Evolutionary conservation across 345 rosid species (phyloP).

Genomic region (Isatis tinctoria): DNA sequence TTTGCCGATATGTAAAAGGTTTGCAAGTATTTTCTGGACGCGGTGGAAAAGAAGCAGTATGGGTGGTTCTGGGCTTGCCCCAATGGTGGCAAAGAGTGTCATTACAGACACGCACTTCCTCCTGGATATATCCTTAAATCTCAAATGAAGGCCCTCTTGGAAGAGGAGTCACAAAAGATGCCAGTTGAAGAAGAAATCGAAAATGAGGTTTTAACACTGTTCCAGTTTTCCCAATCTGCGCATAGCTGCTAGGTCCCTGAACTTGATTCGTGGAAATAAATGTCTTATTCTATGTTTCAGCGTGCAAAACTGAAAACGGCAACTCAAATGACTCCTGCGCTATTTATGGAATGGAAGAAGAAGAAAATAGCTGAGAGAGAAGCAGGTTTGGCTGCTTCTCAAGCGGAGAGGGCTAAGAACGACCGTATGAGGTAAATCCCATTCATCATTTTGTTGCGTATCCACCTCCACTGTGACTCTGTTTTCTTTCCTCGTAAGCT

Average conservation of each 20-base stretch:
- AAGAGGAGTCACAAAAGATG: constrained; percentile 73
- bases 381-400: constrained; percentile 73
- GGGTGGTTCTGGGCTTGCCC: constrained; percentile 99
- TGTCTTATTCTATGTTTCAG: constrained; percentile 39
- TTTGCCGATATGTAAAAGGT: constrained; percentile 40
- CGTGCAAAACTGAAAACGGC: constrained; percentile 60
- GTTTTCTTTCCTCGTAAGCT: constrained; percentile 14
- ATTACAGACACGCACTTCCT: constrained; percentile 97
- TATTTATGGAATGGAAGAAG: constrained; percentile 90
- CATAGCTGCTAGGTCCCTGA: neutral
- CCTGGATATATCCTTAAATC: constrained; percentile 90
- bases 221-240: neutral
- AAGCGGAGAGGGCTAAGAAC: constrained; percentile 95
- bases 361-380: constrained; percentile 79
- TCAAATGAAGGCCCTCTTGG: constrained; percentile 95
- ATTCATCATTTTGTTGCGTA: neutral
- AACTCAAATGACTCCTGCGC: constrained; percentile 84
- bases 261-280: neutral
- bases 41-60: constrained; percentile 94
- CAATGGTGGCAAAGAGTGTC: constrained; percentile 81
- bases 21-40: constrained; percentile 93
- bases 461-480: neutral
- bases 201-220: constrained; percentile 53
- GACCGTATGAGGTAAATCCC: constrained; percentile 86
- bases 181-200: constrained; percentile 92